Percentiles rank a stretch among this genome's conserved stretches.
These are phyloP conservation scores for Celoporthe dispersa DNA, from an alignment of 2,329 filamentous ascomycete genomes.

Conservation along the genomic window DNA sequence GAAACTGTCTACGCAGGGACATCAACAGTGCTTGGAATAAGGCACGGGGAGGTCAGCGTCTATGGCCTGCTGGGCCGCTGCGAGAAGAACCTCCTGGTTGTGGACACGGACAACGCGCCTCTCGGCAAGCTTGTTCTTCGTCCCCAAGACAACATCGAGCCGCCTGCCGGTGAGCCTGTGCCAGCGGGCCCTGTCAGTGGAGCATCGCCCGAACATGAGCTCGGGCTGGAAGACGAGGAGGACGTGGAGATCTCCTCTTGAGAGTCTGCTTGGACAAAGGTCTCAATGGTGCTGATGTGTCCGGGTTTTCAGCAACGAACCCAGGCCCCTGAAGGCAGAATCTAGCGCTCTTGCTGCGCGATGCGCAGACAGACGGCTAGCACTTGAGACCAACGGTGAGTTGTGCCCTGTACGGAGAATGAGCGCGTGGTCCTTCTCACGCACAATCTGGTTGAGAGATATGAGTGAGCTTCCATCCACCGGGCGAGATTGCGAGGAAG, in stretches of 20 bases:
- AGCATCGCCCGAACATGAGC: neutral
- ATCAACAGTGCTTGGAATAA: constrained; percentile 70
- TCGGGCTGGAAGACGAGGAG: neutral
- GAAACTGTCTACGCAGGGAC: constrained; percentile 74
- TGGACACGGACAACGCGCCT: constrained; percentile 60
- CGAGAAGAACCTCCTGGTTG: constrained; percentile 68
- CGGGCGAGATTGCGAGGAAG: no score
- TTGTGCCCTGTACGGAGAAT: neutral
- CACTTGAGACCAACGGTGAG: neutral
- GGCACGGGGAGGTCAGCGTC: constrained; percentile 66
- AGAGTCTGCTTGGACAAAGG: neutral
- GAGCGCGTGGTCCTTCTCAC: neutral
- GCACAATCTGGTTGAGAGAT: neutral
- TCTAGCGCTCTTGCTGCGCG: neutral
- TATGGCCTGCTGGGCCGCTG: constrained; percentile 74
- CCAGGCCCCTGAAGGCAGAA: neutral
- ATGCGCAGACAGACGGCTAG: neutral
- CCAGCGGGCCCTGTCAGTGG: constrained; percentile 8
- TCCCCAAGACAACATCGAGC: constrained; percentile 1
- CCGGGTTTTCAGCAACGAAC: neutral
- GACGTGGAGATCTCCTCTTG: constrained; percentile 3
- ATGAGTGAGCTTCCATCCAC: neutral
- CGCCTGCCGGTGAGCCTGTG: constrained; percentile 33
- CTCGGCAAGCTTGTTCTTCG: constrained; percentile 50
- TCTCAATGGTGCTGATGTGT: neutral